phyloP scores from a whole-genome alignment of 2,329 filamentous ascomycete species.

The Fusarium sp. region DNA sequence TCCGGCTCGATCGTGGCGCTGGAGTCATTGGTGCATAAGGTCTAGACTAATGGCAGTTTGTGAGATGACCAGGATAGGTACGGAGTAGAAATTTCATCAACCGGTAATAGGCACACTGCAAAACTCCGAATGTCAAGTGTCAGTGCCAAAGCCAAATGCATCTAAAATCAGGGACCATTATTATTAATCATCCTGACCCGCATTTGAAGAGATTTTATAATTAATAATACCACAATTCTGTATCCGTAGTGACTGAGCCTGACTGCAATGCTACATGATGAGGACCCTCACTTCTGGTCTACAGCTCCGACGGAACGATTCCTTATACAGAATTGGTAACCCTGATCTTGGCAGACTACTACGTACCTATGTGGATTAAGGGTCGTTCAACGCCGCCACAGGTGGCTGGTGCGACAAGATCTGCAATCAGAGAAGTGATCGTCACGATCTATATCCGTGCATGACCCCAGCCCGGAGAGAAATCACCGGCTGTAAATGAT shows the following conservation, averaged over 20 bases:
- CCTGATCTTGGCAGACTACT: not conserved
- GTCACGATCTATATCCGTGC: conserved; percentile 12
- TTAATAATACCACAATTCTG: not conserved
- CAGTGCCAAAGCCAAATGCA: not conserved
- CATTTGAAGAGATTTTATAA: conserved; percentile 9
- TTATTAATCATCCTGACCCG: conserved; percentile 15
- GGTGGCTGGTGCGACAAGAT: conserved; percentile 33
- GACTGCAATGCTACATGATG: not conserved
- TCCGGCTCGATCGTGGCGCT: conserved; percentile 9
- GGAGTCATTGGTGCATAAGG: not conserved
- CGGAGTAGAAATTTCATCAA: conserved; percentile 7
- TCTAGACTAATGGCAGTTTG: conserved; percentile 6
- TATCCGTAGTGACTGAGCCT: not conserved
- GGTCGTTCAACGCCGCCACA: conserved; percentile 10
- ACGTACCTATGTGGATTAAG: not conserved
- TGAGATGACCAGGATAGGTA: not conserved
- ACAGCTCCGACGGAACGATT: not conserved
- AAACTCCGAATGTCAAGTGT: not conserved
- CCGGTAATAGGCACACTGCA: not conserved
- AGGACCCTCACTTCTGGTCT: not conserved
- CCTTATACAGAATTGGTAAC: not conserved
- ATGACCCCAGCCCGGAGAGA: conserved; percentile 34
- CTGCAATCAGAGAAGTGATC: conserved; percentile 26
- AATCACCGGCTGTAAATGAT: conserved; percentile 41
- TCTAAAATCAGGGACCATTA: not conserved